A percentile compares a stretch with the other conserved stretches of the same genome.
These are phyloP conservation scores for Cercophora scortea DNA, from an alignment of 495 filamentous ascomycete species.

Conservation along the genomic window DNA sequence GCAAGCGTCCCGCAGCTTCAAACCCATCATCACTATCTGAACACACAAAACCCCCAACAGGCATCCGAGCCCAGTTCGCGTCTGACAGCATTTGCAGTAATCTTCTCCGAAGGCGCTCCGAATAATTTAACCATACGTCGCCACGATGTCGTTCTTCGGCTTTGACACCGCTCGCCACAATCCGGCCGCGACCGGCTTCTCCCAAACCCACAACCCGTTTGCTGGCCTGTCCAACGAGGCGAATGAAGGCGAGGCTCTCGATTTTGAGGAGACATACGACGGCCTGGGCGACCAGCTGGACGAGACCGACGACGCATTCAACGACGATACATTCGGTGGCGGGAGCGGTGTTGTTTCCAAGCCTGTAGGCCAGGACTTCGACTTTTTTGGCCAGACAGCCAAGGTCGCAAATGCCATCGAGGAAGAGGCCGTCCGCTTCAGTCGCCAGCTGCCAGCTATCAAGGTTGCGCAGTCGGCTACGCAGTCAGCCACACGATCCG, in stretches of 20 bases:
- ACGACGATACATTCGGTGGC: constrained; percentile 93
- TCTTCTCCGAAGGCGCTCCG: neutral
- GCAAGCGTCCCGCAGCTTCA: no score
- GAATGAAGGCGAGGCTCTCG: constrained; percentile 72
- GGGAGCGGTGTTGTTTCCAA: constrained; percentile 22
- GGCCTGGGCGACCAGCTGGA: constrained; percentile 87
- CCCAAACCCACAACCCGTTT: constrained; percentile 80
- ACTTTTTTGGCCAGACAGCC: constrained; percentile 90
- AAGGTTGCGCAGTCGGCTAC: constrained; percentile 19
- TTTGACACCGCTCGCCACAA: constrained; percentile 64
- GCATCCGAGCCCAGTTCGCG: neutral
- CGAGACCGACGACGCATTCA: constrained; percentile 89
- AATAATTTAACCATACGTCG: neutral
- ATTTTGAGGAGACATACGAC: constrained; percentile 98
- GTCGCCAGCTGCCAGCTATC: constrained; percentile 50
- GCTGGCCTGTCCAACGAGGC: constrained; percentile 65
- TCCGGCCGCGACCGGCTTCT: constrained; percentile 58
- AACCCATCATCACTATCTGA: no score
- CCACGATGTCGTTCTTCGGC: constrained; percentile 63
- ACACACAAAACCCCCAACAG: no score
- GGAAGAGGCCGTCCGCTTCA: constrained; percentile 81
- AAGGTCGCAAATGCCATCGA: constrained; percentile 75
- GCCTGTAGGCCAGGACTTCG: constrained; percentile 81
- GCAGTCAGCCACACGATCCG: constrained; percentile 15
- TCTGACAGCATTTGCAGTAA: constrained; percentile 11